Percentiles rank a stretch among this genome's conserved stretches.
Conservation (phyloP, 148 eudicot species). For the Euryodendron excelsum region DNA sequence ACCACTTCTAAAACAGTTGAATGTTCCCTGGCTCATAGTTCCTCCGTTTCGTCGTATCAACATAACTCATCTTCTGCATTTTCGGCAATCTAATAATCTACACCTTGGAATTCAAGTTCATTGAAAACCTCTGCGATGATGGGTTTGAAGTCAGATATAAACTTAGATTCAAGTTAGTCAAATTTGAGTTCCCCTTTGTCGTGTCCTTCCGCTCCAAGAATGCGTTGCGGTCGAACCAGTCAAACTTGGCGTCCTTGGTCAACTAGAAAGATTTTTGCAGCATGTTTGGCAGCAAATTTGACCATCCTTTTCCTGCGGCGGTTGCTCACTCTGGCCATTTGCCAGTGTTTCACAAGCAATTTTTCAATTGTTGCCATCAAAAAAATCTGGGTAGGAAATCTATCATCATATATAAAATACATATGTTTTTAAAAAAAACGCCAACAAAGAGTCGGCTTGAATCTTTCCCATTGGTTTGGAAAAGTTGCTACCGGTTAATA, state of each 20-base stretch:
- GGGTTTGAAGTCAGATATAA: constrained; percentile 21
- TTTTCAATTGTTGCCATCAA: constrained; percentile 41
- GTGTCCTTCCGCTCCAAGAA: constrained; percentile 68
- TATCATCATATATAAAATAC: too few relatives aligned
- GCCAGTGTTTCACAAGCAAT: constrained; percentile 52
- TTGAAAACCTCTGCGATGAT: constrained; percentile 45
- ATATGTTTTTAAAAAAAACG: too few relatives aligned
- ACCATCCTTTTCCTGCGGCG: not conserved
- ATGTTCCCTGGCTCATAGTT: constrained; percentile 37
- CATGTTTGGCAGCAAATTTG: constrained; percentile 5
- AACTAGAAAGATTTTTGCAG: constrained; percentile 59
- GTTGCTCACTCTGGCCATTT: constrained; percentile 11
- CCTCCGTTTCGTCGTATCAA: constrained; percentile 39
- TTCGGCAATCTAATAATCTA: constrained; percentile 66
- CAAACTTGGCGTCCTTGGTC: constrained; percentile 66
- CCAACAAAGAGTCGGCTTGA: too few relatives aligned
- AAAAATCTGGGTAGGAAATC: too few relatives aligned
- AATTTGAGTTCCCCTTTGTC: constrained; percentile 35
- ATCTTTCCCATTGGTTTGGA: too few relatives aligned
- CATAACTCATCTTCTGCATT: constrained; percentile 48
- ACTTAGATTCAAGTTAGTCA: constrained; percentile 24
- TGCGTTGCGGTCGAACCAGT: constrained; percentile 79
- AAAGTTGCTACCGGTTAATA: too few relatives aligned
- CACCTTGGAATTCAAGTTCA: constrained; percentile 34
- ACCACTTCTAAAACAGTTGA: constrained; percentile 44